phyloP scores from a whole-genome alignment of 139 green algal species.

The Raphidocelis subcapitata region DNA sequence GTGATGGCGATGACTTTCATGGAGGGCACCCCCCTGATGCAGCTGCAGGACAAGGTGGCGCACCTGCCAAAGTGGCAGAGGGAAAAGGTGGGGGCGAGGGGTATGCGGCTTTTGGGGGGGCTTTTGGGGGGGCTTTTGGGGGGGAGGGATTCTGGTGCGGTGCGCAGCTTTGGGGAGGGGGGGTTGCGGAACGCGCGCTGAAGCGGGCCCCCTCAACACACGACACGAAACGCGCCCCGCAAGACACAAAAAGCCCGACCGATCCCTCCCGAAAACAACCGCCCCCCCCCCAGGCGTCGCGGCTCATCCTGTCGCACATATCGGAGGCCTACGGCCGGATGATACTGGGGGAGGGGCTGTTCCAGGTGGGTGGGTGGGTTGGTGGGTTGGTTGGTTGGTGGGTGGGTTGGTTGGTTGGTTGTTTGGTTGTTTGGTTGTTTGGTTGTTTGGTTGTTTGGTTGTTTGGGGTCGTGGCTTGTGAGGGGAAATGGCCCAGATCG shows the following conservation, averaged over 20 bases:
- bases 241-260: too few relatives aligned
- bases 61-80: slow-evolving; percentile 35
- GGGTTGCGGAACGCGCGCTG: neutral
- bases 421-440: too few relatives aligned
- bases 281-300: slow-evolving; percentile 18
- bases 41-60: slow-evolving; percentile 28
- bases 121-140: neutral
- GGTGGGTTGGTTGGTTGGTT: too few relatives aligned
- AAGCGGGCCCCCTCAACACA: too few relatives aligned
- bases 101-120: neutral
- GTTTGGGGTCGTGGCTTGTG: too few relatives aligned
- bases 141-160: neutral
- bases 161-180: neutral
- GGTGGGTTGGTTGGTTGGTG: too few relatives aligned
- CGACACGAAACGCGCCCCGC: too few relatives aligned
- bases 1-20: slow-evolving; percentile 94
- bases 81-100: slow-evolving; percentile 23
- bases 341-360: slow-evolving; percentile 89
- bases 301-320: slow-evolving; percentile 43
- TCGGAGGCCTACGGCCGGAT: slow-evolving; percentile 91
- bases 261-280: too few relatives aligned
- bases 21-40: slow-evolving; percentile 42
- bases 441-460: too few relatives aligned
- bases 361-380: slow-evolving; percentile 81
- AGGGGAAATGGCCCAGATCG: too few relatives aligned